phyloP scores from a whole-genome alignment of 768 basidiomycete species.

The Crucibulum laeve region DNA sequence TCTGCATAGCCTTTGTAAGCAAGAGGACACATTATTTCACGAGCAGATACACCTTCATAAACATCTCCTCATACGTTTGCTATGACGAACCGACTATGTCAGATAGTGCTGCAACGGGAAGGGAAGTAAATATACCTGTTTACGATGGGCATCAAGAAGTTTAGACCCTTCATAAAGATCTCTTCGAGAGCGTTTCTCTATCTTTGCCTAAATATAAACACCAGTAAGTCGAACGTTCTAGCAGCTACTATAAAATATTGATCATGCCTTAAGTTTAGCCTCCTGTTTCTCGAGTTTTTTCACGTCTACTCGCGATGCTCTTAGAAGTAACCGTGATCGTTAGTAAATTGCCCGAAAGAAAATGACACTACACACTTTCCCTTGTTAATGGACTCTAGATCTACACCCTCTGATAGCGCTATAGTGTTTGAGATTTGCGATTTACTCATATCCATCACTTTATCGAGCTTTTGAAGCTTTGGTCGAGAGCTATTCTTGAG shows the following conservation, averaged over 20 bases:
- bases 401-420: slow-evolving; percentile 76
- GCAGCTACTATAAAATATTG: neutral
- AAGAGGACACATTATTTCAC: neutral
- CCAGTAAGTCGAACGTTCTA: neutral
- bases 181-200: slow-evolving; percentile 88
- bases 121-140: slow-evolving; percentile 53
- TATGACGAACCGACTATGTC: slow-evolving; percentile 29
- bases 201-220: slow-evolving; percentile 66
- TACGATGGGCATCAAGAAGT: slow-evolving; percentile 85
- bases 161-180: slow-evolving; percentile 97
- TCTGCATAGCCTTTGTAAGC: slow-evolving; percentile 32
- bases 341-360: slow-evolving; percentile 9
- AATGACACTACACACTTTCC: slow-evolving; percentile 60
- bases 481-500: slow-evolving; percentile 57
- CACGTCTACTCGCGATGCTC: slow-evolving; percentile 88
- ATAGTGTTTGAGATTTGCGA: slow-evolving; percentile 76
- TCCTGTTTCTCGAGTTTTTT: slow-evolving; percentile 97
- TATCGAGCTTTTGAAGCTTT: slow-evolving; percentile 73
- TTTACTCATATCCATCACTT: slow-evolving; percentile 87
- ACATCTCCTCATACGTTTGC: slow-evolving; percentile 99
- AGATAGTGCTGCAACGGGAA: slow-evolving; percentile 3
- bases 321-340: slow-evolving; percentile 21
- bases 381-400: slow-evolving; percentile 90
- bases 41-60: slow-evolving; percentile 71
- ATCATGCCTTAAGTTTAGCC: slow-evolving; percentile 87